Conservation (phyloP, 495 filamentous ascomycete genomes). For the Penicillium fimorum region DNA sequence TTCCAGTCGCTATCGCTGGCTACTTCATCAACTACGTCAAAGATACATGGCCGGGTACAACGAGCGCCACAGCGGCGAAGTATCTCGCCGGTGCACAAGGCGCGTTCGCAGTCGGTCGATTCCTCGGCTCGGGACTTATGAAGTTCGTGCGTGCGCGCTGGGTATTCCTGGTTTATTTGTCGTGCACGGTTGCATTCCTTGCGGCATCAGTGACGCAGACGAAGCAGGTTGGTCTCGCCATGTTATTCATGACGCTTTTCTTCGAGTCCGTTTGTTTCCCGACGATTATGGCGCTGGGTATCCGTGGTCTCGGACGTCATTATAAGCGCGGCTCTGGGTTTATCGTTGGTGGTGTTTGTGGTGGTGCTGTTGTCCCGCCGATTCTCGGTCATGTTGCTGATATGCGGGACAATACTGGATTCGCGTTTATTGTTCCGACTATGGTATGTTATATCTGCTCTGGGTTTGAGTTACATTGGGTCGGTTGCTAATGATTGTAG, state of each 20-base stretch:
- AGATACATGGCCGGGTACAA: conserved; percentile 38
- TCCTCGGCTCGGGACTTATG: conserved; percentile 51
- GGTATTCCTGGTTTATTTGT: conserved; percentile 48
- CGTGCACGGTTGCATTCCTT: conserved; percentile 40
- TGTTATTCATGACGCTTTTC: conserved; percentile 57
- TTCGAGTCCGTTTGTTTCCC: conserved; percentile 64
- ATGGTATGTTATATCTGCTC: conserved; percentile 36
- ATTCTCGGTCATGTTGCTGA: conserved; percentile 52
- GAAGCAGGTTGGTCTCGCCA: conserved; percentile 47
- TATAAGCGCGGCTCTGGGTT: conserved; percentile 58
- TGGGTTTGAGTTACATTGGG: background rate
- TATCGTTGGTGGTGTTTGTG: conserved; percentile 57
- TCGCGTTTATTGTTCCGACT: conserved; percentile 57
- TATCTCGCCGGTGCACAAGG: conserved; percentile 56
- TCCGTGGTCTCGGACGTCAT: conserved; percentile 58
- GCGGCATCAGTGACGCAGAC: conserved; percentile 35
- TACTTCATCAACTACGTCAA: conserved; percentile 62
- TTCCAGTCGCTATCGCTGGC: conserved; percentile 59
- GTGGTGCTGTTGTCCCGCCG: conserved; percentile 54
- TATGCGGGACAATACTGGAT: conserved; percentile 45
- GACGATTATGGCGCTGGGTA: conserved; percentile 61
- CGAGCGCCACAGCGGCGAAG: conserved; percentile 46
- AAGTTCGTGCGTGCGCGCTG: conserved; percentile 51
- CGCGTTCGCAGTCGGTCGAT: conserved; percentile 56
- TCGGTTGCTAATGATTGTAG: conserved; percentile 11